Percentiles rank a stretch among this genome's conserved stretches.
These are phyloP conservation scores for Lasiodiplodia hormozganensis DNA, from an alignment of 2,329 filamentous ascomycete genomes.

Conservation along the genomic window DNA sequence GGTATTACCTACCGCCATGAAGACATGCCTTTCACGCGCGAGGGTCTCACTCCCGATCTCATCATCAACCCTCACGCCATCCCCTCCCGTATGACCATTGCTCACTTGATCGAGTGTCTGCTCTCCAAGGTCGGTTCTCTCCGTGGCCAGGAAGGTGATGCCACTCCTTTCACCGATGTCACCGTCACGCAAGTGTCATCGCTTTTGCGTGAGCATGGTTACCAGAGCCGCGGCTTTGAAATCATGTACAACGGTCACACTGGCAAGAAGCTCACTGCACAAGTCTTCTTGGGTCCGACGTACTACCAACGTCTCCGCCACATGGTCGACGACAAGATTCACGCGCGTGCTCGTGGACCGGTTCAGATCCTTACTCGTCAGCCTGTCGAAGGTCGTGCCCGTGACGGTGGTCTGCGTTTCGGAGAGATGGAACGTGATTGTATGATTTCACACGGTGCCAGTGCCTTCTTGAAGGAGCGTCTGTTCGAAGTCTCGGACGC, in stretches of 20 bases:
- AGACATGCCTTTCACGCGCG: constrained; percentile 96
- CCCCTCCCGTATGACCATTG: constrained; percentile 99
- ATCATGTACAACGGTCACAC: constrained; percentile 99
- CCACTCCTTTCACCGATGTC: constrained; percentile 96
- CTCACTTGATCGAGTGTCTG: constrained; percentile 98
- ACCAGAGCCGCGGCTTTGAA: constrained; percentile 96
- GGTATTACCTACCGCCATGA: constrained; percentile 98
- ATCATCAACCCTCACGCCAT: constrained; percentile 99
- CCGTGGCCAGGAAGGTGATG: constrained; percentile 94
- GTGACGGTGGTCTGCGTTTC: constrained; percentile 97
- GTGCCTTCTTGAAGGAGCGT: constrained; percentile 95
- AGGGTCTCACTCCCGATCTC: constrained; percentile 91
- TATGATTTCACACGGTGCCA: constrained; percentile 99
- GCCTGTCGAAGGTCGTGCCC: constrained; percentile 95
- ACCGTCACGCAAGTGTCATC: constrained; percentile 93
- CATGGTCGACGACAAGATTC: constrained; percentile 99
- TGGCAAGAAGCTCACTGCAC: constrained; percentile 87
- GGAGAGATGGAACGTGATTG: constrained; percentile 99
- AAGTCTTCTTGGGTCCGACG: constrained; percentile 96
- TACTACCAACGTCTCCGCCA: constrained; percentile 99
- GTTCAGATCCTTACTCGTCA: constrained; percentile 97
- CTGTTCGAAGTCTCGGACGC: constrained; percentile 97
- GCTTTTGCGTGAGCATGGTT: constrained; percentile 85
- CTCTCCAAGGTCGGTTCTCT: constrained; percentile 94
- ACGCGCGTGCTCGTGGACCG: constrained; percentile 95